These are phyloP conservation scores for Calvatia gigantea DNA, from an alignment of 768 basidiomycete species.

Conservation along the genomic window DNA sequence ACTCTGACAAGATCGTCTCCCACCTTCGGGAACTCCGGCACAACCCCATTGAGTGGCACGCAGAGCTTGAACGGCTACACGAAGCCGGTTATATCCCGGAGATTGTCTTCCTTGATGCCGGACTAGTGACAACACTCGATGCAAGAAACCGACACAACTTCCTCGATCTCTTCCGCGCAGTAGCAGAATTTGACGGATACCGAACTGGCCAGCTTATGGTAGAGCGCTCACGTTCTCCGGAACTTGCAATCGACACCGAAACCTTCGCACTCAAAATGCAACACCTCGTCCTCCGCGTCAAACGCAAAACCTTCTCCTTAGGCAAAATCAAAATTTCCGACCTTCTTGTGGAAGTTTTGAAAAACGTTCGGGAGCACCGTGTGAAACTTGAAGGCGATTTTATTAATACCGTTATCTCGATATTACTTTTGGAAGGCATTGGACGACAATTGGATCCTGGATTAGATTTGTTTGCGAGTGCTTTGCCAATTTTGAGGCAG, in stretches of 20 bases:
- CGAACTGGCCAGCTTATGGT: slow-evolving; percentile 94
- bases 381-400: slow-evolving; percentile 99
- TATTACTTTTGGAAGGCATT: slow-evolving; percentile 92
- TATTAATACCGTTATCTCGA: slow-evolving; percentile 95
- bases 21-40: slow-evolving; percentile 59
- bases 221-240: slow-evolving; percentile 87
- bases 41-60: slow-evolving; percentile 65
- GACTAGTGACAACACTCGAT: slow-evolving; percentile 87
- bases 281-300: slow-evolving; percentile 88
- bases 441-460: slow-evolving; percentile 90
- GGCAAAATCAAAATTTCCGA: slow-evolving; percentile 97
- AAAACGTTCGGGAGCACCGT: slow-evolving; percentile 83
- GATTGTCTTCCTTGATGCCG: slow-evolving; percentile 95
- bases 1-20: slow-evolving; percentile 64
- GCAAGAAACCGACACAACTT: slow-evolving; percentile 86
- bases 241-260: slow-evolving; percentile 87
- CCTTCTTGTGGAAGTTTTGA: slow-evolving; percentile 85
- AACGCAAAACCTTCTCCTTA: slow-evolving; percentile 94
- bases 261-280: slow-evolving; percentile 98
- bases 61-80: slow-evolving; percentile 59
- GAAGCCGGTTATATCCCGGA: slow-evolving; percentile 84
- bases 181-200: slow-evolving; percentile 97
- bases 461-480: slow-evolving; percentile 93
- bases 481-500: slow-evolving; percentile 89
- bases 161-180: slow-evolving; percentile 91